These are phyloP conservation scores for Quercus bicolor DNA, from an alignment of 306 rosid species.

Conservation along the genomic window DNA sequence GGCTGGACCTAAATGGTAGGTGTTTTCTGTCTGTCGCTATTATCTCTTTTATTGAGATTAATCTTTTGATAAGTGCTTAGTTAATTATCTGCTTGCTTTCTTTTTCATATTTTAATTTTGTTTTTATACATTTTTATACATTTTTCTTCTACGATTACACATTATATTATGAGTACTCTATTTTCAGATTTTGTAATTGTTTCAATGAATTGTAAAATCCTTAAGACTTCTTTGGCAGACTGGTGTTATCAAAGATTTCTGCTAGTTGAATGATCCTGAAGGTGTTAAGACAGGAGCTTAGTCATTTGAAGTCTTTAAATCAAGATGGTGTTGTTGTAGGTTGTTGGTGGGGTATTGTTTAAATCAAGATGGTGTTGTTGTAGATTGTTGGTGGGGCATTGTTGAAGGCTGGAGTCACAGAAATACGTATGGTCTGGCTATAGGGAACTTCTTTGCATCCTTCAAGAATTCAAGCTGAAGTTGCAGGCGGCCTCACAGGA, in stretches of 20 bases:
- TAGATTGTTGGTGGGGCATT: constrained; percentile 1
- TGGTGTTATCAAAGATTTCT: constrained; percentile 64
- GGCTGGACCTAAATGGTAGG: too few relatives aligned
- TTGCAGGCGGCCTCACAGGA: constrained; percentile 56
- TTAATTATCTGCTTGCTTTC: too few relatives aligned
- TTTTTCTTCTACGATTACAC: too few relatives aligned
- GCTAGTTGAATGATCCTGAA: constrained; percentile 86
- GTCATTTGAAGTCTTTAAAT: constrained; percentile 65
- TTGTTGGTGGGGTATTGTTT: constrained; percentile 86
- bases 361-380: too few relatives aligned
- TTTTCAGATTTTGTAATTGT: constrained; percentile 10
- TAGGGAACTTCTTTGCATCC: constrained; percentile 70
- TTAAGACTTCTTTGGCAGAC: constrained; percentile 51
- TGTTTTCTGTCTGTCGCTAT: too few relatives aligned
- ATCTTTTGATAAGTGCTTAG: neutral
- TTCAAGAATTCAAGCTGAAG: constrained; percentile 76
- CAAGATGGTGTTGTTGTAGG: constrained; percentile 81
- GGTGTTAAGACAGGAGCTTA: constrained; percentile 74
- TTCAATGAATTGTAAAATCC: neutral
- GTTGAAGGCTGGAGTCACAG: constrained; percentile 84
- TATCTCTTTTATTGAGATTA: neutral
- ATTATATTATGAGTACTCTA: neutral
- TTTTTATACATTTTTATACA: too few relatives aligned
- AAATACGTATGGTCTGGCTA: constrained; percentile 95
- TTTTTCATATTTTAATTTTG: too few relatives aligned